Evolutionary conservation across 768 basidiomycete genomes (phyloP).

Genomic region (Lentinula sp.): DNA sequence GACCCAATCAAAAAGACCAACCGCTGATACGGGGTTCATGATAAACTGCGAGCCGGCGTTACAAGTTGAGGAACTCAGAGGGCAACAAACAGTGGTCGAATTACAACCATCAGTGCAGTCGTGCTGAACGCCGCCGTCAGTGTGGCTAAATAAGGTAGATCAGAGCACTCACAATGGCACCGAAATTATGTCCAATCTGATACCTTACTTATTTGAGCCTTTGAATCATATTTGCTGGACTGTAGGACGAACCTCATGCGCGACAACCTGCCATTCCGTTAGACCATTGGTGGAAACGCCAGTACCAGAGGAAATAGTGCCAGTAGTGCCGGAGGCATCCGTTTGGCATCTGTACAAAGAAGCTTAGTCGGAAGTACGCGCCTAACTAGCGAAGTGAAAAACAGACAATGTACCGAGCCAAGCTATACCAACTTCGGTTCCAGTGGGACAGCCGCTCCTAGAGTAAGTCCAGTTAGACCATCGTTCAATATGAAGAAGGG

Average conservation of each 20-base stretch:
- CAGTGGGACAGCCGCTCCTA: constrained; percentile 65
- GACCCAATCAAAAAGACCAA: background rate
- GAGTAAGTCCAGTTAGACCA: background rate
- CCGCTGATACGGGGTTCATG: constrained; percentile 71
- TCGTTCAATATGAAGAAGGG: background rate
- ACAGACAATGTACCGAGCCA: constrained; percentile 77
- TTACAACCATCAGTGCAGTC: constrained; percentile 69
- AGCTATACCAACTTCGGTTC: constrained; percentile 81
- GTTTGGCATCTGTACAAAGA: constrained; percentile 44
- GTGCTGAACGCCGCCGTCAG: constrained; percentile 35
- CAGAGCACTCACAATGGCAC: constrained; percentile 64
- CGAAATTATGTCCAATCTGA: constrained; percentile 77
- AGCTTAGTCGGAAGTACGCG: background rate
- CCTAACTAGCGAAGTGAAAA: background rate
- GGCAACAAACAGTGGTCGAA: constrained; percentile 58
- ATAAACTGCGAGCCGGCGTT: constrained; percentile 64
- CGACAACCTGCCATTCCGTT: constrained; percentile 78
- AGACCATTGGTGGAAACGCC: constrained; percentile 74
- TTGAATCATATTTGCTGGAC: background rate
- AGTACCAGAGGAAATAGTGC: constrained; percentile 66
- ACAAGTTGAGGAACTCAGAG: constrained; percentile 52
- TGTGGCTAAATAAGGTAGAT: background rate
- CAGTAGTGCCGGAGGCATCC: constrained; percentile 35
- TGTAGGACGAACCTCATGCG: constrained; percentile 44
- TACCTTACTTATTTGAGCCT: background rate